phyloP scores from a whole-genome alignment of 768 basidiomycete species.

The Leccinum imitatum region DNA sequence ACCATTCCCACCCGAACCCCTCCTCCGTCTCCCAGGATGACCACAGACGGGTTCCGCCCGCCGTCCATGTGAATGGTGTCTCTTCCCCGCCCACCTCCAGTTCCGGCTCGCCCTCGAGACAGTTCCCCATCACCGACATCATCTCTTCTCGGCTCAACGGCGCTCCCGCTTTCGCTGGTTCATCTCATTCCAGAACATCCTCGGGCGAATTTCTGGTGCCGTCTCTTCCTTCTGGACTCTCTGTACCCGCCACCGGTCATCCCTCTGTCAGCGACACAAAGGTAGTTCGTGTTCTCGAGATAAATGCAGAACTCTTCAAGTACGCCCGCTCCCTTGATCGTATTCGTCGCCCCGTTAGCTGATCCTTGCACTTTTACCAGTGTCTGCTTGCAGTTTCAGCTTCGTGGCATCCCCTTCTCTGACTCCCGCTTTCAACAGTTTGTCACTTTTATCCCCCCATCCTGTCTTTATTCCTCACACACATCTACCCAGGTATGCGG shows the following conservation, averaged over 20 bases:
- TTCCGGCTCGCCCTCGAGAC: constrained; percentile 22
- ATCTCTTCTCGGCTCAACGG: constrained; percentile 25
- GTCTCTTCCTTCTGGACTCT: constrained; percentile 29
- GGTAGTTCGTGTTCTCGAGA: constrained; percentile 58
- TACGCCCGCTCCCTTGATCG: constrained; percentile 31
- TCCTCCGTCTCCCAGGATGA: constrained; percentile 20
- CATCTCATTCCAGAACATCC: constrained; percentile 30
- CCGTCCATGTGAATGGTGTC: constrained; percentile 24
- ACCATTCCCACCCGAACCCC: constrained; percentile 9
- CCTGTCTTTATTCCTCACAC: constrained; percentile 7
- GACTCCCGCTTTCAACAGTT: constrained; percentile 61
- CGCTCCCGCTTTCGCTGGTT: constrained; percentile 14
- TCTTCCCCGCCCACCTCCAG: constrained; percentile 20
- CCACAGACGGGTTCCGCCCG: constrained; percentile 19
- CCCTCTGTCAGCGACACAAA: constrained; percentile 34
- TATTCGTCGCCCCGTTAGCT: constrained; percentile 4
- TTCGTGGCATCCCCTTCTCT: constrained; percentile 42
- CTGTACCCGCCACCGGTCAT: constrained; percentile 9
- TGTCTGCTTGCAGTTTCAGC: constrained; percentile 61
- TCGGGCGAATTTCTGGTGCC: constrained; percentile 30
- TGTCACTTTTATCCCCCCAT: constrained; percentile 27
- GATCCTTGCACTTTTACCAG: constrained; percentile 34
- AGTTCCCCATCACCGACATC: constrained; percentile 21
- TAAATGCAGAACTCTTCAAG: constrained; percentile 72
- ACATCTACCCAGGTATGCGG: constrained; percentile 47